Conservation (phyloP, 352 stramenopile species). For the Pythium utonaiense region DNA sequence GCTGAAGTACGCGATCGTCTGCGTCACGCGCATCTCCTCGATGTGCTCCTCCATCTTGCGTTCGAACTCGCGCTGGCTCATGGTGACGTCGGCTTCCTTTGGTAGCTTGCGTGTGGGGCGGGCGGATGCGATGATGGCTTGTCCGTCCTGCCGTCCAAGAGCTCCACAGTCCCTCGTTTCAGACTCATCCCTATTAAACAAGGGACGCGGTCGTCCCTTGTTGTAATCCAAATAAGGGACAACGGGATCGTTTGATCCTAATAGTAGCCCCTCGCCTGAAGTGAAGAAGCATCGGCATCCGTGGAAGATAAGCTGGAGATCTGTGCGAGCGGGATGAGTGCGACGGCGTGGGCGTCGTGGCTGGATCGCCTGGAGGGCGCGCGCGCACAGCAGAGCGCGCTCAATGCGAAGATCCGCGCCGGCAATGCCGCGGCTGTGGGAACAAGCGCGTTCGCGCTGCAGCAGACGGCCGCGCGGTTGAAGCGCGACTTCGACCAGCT, state of each 20-base stretch:
- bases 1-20: constrained; percentile 89
- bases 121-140: not conserved
- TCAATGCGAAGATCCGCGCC: constrained; percentile 62
- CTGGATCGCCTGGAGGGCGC: constrained; percentile 79
- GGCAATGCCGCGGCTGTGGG: constrained; percentile 59
- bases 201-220: not conserved
- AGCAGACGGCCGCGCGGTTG: constrained; percentile 78
- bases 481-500: constrained; percentile 83
- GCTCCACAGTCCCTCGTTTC: constrained; percentile 18
- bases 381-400: constrained; percentile 55
- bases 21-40: constrained; percentile 88
- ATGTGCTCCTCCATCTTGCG: constrained; percentile 90
- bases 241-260: not conserved
- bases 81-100: constrained; percentile 22
- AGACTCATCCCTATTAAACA: not conserved
- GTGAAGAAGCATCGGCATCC: constrained; percentile 16
- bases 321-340: constrained; percentile 48
- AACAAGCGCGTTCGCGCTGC: constrained; percentile 80
- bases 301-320: constrained; percentile 20
- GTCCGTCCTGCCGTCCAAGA: constrained; percentile 15
- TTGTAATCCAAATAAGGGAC: not conserved
- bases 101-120: not conserved
- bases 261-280: constrained; percentile 18
- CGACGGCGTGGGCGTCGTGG: constrained; percentile 71
- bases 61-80: constrained; percentile 83